These are phyloP conservation scores for Penicillium sp. DNA, from an alignment of 2,329 filamentous ascomycete species.

Conservation along the genomic window DNA sequence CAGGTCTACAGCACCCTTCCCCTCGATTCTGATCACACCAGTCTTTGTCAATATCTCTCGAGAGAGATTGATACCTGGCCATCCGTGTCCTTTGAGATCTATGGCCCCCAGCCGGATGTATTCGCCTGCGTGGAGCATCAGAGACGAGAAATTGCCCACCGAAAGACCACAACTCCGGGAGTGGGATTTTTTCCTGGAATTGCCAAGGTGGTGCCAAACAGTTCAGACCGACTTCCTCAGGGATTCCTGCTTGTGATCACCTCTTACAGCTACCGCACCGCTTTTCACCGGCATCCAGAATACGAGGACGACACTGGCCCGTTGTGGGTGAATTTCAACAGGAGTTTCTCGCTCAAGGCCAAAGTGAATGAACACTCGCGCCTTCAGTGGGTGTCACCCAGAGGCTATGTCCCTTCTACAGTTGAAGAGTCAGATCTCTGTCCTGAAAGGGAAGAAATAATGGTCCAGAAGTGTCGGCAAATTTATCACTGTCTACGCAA, in stretches of 20 bases:
- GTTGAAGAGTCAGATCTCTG: conserved; percentile 8
- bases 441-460: conserved; percentile 6
- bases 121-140: conserved; percentile 16
- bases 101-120: conserved; percentile 10
- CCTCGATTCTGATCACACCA: conserved; percentile 8
- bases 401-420: background rate
- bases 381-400: background rate
- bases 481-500: background rate
- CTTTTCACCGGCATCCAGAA: background rate
- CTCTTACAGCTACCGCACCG: conserved; percentile 5
- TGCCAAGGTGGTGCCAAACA: conserved; percentile 2
- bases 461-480: conserved; percentile 1
- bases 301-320: conserved; percentile 5
- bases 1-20: conserved; percentile 15
- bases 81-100: conserved; percentile 14
- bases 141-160: conserved; percentile 15
- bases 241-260: conserved; percentile 10
- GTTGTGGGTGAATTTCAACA: conserved; percentile 8
- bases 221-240: background rate
- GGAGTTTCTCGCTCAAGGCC: conserved; percentile 3
- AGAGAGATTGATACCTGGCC: background rate
- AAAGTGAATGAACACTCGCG: conserved; percentile 1
- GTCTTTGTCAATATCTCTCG: conserved; percentile 7
- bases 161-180: background rate
- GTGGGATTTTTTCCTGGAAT: conserved; percentile 9